Base-by-base conservation (phyloP, 1,284 basidiomycete species). In the Veloporphyrellus conicus region DNA sequence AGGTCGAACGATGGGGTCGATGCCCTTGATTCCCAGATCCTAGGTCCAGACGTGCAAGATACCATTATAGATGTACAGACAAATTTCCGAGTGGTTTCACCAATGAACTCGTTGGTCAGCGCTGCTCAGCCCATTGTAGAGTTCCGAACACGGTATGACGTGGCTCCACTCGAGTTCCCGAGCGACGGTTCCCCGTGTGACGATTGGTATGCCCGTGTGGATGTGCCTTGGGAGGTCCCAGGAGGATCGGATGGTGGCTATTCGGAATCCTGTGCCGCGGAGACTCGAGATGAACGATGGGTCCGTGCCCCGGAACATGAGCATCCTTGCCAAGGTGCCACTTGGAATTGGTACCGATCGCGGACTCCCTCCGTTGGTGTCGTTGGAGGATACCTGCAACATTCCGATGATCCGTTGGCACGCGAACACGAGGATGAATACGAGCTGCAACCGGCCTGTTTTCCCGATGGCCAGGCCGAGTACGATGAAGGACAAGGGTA, bases 61-160 rank as follows among this genome's bases (percentile, higher is more conserved):
- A 7, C 33, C 8, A 14, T 14, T 15, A 6, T 27, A 29, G 14
- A 41, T 15, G 32, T 16, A 15, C 36, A 22, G 8, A 40, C 11
- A 33, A 35, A 10, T 25, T 38, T 7, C 15, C 18, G 37, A 16
- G 14, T 14, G 18, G 27, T 28, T 3, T 60, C 47, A 2, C 51
- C 51, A 25, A 43, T 34, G 5, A 45, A 37, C 41, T 52, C 53
- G 8, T 12, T 45, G 39, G 23, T 32, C 4, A 52, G 50, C 14
- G 38, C 19, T 19, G 47, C 32, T 20, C 49, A 48, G 22, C 41
- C 43, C 33, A 22, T 48, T 44, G 15, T 23, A 25, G 42, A 31
- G 16, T 52, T 53, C n/a, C 47, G 29, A 15, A 52, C 49, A 29
- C 15, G 27, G 37, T 55, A 54, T 43, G 54, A 57, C 15, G 19